phyloP scores from a whole-genome alignment of 202 grass and related monocot genomes.

The Alloteropsis angusta region DNA sequence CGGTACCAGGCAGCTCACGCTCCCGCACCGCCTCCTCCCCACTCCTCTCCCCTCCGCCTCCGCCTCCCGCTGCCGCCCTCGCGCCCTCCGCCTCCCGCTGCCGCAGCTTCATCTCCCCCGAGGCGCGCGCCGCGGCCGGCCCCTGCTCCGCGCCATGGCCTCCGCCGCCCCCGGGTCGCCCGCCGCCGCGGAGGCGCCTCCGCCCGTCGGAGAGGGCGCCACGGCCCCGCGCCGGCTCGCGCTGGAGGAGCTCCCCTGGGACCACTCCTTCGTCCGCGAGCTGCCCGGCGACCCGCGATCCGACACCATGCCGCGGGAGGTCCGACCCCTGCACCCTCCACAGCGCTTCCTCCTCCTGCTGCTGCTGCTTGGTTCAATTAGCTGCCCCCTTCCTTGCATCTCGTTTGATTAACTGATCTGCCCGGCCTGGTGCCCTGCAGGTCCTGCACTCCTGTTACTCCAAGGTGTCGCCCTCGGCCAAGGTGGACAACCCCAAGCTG shows the following conservation, averaged over 20 bases:
- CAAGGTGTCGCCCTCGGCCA: conserved; percentile 62
- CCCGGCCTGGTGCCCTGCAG: conserved; percentile 26
- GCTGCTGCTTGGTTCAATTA: background rate
- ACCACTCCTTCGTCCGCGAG: conserved; percentile 74
- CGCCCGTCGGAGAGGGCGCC: background rate
- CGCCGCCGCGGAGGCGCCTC: background rate
- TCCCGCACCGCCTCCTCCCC: background rate
- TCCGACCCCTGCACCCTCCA: background rate
- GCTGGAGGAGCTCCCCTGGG: conserved; percentile 82
- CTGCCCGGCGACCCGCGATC: conserved; percentile 65
- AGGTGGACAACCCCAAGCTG: conserved; percentile 77
- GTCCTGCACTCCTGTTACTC: conserved; percentile 80
- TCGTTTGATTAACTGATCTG: background rate
- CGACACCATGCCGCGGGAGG: conserved; percentile 55
- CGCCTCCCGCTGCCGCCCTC: background rate
- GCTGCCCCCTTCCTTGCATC: background rate
- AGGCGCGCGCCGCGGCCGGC: background rate
- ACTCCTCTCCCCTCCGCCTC: background rate
- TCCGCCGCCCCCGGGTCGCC: background rate
- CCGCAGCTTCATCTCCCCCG: background rate
- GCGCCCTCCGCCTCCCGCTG: background rate
- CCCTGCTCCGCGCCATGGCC: conserved; percentile 16
- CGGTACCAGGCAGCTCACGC: conserved; percentile 3
- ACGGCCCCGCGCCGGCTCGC: conserved; percentile 7
- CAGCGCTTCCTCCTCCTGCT: no score